Evolutionary conservation across 2,329 filamentous ascomycete genomes (phyloP).

Genomic region (Pseudogymnoascus sp.): DNA sequence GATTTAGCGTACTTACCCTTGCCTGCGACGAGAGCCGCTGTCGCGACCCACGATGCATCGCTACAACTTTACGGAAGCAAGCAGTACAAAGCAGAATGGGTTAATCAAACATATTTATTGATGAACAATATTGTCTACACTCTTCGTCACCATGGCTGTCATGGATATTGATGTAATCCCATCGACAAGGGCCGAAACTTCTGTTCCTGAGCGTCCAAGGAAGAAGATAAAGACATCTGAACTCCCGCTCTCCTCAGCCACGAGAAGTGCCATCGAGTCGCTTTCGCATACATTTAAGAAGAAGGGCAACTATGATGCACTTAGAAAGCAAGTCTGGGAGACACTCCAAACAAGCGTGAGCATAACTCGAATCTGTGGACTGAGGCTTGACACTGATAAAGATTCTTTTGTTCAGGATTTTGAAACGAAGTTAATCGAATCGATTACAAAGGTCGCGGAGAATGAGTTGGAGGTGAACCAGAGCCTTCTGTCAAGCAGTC

Average conservation of each 20-base stretch:
- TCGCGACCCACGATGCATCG: background rate
- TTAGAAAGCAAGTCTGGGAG: conserved; percentile 69
- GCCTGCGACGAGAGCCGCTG: background rate
- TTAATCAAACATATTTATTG: conserved; percentile 9
- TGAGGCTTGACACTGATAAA: background rate
- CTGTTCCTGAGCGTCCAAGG: conserved; percentile 14
- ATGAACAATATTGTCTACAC: background rate
- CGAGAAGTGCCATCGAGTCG: conserved; percentile 62
- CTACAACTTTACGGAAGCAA: background rate
- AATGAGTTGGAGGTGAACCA: conserved; percentile 66
- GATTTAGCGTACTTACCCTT: conserved; percentile 2
- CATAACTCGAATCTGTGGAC: background rate
- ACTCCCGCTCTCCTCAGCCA: conserved; percentile 63
- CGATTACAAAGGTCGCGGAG: conserved; percentile 61
- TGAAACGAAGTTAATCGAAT: conserved; percentile 55
- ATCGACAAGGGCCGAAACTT: background rate
- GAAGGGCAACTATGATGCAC: conserved; percentile 71
- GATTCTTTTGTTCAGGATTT: conserved; percentile 45
- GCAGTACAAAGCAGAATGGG: background rate
- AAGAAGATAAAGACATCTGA: conserved; percentile 64
- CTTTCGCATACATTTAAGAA: conserved; percentile 79
- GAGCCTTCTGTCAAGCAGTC: conserved; percentile 63
- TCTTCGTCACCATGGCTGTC: background rate
- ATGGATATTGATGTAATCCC: background rate
- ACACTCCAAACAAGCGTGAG: conserved; percentile 33